phyloP scores from a whole-genome alignment of 2,329 filamentous ascomycete genomes.

The Neonectria magnoliae region DNA sequence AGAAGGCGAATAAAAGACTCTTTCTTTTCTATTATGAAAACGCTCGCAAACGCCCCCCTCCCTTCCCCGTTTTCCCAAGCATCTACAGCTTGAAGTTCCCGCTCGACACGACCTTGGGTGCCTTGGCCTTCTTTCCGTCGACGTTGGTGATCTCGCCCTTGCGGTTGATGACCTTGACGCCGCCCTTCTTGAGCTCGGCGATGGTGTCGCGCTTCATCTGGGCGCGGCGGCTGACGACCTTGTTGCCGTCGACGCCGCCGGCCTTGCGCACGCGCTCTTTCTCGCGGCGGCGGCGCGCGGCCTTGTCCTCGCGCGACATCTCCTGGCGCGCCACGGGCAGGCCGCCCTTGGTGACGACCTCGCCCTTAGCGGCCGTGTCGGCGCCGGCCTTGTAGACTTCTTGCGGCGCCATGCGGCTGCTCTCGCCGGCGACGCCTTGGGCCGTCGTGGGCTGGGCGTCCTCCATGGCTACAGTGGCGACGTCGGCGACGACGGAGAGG shows the following conservation, averaged over 20 bases:
- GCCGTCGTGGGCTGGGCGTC: slow-evolving; percentile 90
- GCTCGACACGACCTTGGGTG: slow-evolving; percentile 60
- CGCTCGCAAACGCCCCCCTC: slow-evolving; percentile 33
- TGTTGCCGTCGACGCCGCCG: slow-evolving; percentile 57
- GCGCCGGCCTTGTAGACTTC: slow-evolving; percentile 86
- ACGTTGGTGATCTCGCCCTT: slow-evolving; percentile 88
- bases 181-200: slow-evolving; percentile 80
- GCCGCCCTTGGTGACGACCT: slow-evolving; percentile 81
- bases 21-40: slow-evolving; percentile 34
- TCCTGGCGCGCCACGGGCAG: slow-evolving; percentile 83
- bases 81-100: slow-evolving; percentile 70
- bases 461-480: slow-evolving; percentile 93
- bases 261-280: slow-evolving; percentile 86
- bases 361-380: slow-evolving; percentile 70
- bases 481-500: slow-evolving; percentile 88
- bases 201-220: slow-evolving; percentile 61
- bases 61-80: background rate
- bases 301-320: slow-evolving; percentile 87
- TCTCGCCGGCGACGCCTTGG: slow-evolving; percentile 73
- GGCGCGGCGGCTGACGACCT: slow-evolving; percentile 66
- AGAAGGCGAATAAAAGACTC: slow-evolving; percentile 11
- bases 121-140: slow-evolving; percentile 78
- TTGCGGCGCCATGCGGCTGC: slow-evolving; percentile 88
- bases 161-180: slow-evolving; percentile 90
- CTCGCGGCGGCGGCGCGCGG: slow-evolving; percentile 77